Base-by-base conservation (phyloP, 257 asterid species). In the Marsdenia floribunda region DNA sequence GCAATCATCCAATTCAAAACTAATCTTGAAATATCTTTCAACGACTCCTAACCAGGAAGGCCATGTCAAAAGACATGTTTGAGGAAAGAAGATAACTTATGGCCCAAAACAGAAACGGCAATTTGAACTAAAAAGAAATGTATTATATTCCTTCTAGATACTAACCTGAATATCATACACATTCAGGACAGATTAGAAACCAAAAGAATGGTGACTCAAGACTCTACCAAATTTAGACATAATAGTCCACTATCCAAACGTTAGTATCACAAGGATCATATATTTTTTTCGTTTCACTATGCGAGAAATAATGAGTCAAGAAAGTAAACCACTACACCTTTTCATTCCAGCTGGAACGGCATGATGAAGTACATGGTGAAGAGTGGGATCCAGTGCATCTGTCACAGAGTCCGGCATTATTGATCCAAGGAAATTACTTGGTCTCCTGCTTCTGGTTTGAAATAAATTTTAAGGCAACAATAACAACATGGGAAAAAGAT, bases 341-440 rank as follows among this genome's bases (percentile, higher is more conserved):
- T 83, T 86, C 71, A 90, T 83, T 74, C 97, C 96, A 79, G 96
- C 86, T 49, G 98, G 86, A 76, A 85, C 89, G 75, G 91, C 96
- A 78, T 83, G 82, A 82, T 93, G 98, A 76, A 86, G 85, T 80
- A 93, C 88, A 60, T 85, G 90, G 85, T 93, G 98, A 80, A 91
- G 90, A 79, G 96, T 74, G 13, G 97, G 86, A 85, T 93, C 96
- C 84, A 91, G 77, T 42, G 86, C 96, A 71, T 85, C 97, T 46
- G 87, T 85, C 71, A 91, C 81, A 46, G 96, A 84, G 71, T 91
- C 91, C 58, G 96, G 97, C 81, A 93, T 85, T 76, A 93, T 81
- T 68, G 93, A 89, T 76, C 93, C 97, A 44, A 93, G 87, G 84
- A 91, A 80, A 79, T 82, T 86, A 83, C 68, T 87, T 52, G 97